phyloP scores from a whole-genome alignment of 2,329 filamentous ascomycete species.

The Uncinocarpus reesii region DNA sequence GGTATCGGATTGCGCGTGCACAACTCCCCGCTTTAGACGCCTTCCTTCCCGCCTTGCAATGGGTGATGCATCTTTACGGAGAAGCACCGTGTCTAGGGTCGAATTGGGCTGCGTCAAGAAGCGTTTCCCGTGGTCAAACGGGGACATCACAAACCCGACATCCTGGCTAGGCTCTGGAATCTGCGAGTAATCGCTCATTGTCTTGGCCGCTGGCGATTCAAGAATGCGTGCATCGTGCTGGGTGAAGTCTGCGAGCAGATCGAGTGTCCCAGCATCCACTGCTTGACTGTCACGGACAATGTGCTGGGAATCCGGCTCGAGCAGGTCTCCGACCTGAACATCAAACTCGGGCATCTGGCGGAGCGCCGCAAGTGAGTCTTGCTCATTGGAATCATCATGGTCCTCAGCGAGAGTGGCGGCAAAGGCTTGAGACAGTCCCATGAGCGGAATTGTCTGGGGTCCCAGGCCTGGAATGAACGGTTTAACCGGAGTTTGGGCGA shows the following conservation, averaged over 20 bases:
- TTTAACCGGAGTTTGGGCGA: conserved; percentile 26
- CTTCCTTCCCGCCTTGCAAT: conserved; percentile 44
- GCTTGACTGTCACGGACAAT: conserved; percentile 50
- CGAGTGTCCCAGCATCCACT: conserved; percentile 31
- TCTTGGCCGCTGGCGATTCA: conserved; percentile 28
- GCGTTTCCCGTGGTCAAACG: conserved; percentile 55
- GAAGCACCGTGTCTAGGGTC: conserved; percentile 59
- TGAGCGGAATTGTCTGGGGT: conserved; percentile 32
- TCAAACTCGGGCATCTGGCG: conserved; percentile 43
- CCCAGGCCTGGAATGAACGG: conserved; percentile 60
- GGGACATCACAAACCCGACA: conserved; percentile 60
- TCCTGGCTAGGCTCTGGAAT: conserved; percentile 72
- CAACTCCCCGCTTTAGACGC: conserved; percentile 39
- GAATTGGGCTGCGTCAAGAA: conserved; percentile 57
- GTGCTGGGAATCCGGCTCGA: conserved; percentile 53
- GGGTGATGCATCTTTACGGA: conserved; percentile 51
- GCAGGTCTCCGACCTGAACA: conserved; percentile 49
- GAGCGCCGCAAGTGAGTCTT: conserved; percentile 43
- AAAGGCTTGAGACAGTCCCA: conserved; percentile 83
- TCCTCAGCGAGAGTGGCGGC: conserved; percentile 72
- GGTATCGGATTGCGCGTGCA: conserved; percentile 38
- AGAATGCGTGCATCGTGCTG: conserved; percentile 28
- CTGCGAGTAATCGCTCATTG: conserved; percentile 55
- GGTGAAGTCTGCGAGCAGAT: conserved; percentile 36
- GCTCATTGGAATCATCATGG: conserved; percentile 34